Evolutionary conservation across 257 asterid genomes (phyloP).

Genomic region (Avicennia marina): DNA sequence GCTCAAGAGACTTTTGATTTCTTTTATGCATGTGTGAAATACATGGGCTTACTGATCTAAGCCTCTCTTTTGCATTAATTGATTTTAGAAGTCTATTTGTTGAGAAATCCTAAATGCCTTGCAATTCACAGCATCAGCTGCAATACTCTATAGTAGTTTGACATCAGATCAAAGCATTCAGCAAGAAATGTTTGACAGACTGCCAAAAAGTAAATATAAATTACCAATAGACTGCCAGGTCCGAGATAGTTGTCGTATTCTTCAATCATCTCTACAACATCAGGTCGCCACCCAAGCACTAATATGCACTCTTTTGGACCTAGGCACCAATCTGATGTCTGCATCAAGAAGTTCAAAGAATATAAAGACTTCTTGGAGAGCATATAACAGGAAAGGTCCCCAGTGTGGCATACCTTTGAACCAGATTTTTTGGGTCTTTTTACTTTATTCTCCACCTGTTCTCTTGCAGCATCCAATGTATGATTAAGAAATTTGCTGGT

Average conservation of each 20-base stretch:
- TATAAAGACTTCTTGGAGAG: conserved; percentile 9
- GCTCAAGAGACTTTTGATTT: too few species aligned
- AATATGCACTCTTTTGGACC: conserved; percentile 85
- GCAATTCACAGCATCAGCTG: too few species aligned
- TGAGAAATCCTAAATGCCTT: too few species aligned
- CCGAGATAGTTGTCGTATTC: conserved; percentile 95
- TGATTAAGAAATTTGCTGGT: conserved; percentile 28
- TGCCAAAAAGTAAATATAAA: conserved; percentile 1
- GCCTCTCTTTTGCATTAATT: too few species aligned
- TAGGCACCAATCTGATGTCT: conserved; percentile 64
- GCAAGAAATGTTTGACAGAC: too few species aligned
- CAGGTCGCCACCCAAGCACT: conserved; percentile 94
- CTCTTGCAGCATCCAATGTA: conserved; percentile 44
- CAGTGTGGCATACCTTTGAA: conserved; percentile 58
- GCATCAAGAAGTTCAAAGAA: conserved; percentile 21
- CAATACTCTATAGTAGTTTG: too few species aligned
- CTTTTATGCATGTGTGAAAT: too few species aligned
- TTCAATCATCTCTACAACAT: conserved; percentile 76
- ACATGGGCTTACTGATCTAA: too few species aligned
- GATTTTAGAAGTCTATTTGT: too few species aligned
- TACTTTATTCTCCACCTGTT: conserved; percentile 62
- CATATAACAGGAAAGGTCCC: conserved; percentile 12
- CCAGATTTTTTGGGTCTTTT: conserved; percentile 66
- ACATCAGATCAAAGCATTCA: too few species aligned
- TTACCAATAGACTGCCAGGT: conserved; percentile 87